Evolutionary conservation across 179 eudicot genomes (phyloP), one percentile per base, ranked within the genome.

Genomic region (Spinacia oleracea): DNA sequence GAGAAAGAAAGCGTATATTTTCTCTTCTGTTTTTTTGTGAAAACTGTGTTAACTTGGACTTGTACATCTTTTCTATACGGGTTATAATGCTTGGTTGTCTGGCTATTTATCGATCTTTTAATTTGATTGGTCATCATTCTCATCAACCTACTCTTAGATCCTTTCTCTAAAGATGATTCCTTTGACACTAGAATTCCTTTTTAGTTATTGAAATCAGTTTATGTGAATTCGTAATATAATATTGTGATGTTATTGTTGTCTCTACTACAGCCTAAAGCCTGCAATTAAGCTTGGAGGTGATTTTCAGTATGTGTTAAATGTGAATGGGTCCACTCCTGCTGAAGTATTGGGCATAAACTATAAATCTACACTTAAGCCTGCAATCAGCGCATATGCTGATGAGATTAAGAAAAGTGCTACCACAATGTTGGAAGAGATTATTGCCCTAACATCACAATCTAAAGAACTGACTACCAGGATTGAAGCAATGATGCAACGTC

Each of bases 331-430:
- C 55, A 88, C 92, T 50, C 86, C 89, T 62, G 84, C 88, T 81
- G 94, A 96, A 81, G 89, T 96, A 53, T 70, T 93, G 78, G 99
- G 98, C 16, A 78, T 88, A 53, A 88, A 96, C 86, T 89, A 90
- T 83, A 96, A 93, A 83, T 77, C 89, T 78, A 91, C 81, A 23
- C 74, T 96, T 23, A 90, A 92, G 83, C 96, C 96, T 74, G 88
- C 87, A 74, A 89, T 93, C 72, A 70, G 76, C 35, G 80, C 89
- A 16, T 91, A 82, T 66, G 88, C 86, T 73, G 91, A 95, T 27
- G 93, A 89, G 46, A 75, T 89, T 50, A 91, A 93, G 89, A 86
- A 82, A 79, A 82, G 79, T 64, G 89, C 90, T 45, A 84, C 89
- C 81, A 83, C 56, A 46, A 93, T 90, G 79, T 80, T 89, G 78